These are phyloP conservation scores for Ceratobasidium sp. DNA, from an alignment of 1,284 basidiomycete species.

Conservation along the genomic window DNA sequence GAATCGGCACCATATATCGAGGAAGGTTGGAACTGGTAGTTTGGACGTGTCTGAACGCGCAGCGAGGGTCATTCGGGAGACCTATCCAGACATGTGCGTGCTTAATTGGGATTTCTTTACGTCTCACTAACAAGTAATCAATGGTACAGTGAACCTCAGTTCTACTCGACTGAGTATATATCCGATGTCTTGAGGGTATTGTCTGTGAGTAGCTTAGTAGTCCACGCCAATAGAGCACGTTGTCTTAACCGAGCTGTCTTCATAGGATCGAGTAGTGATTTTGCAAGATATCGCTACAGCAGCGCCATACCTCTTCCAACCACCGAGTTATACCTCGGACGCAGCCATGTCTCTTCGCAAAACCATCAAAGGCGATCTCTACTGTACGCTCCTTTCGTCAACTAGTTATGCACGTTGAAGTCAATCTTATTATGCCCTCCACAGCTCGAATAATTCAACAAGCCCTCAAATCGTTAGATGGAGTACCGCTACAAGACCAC, in stretches of 20 bases:
- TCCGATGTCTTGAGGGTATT: slow-evolving; percentile 69
- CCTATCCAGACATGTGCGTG: slow-evolving; percentile 48
- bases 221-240: neutral
- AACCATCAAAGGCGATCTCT: slow-evolving; percentile 60
- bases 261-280: slow-evolving; percentile 76
- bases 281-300: slow-evolving; percentile 75
- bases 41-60: slow-evolving; percentile 37
- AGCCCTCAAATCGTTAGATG: slow-evolving; percentile 43
- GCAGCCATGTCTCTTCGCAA: slow-evolving; percentile 72
- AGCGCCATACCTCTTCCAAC: slow-evolving; percentile 81
- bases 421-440: slow-evolving; percentile 46
- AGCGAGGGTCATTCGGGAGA: slow-evolving; percentile 35
- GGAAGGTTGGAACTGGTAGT: slow-evolving; percentile 47
- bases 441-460: slow-evolving; percentile 43
- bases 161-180: slow-evolving; percentile 63
- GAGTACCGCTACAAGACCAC: slow-evolving; percentile 11
- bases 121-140: neutral
- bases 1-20: slow-evolving; percentile 82
- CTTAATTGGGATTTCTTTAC: neutral
- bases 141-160: slow-evolving; percentile 64
- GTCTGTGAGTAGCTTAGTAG: slow-evolving; percentile 60
- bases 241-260: neutral
- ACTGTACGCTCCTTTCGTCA: slow-evolving; percentile 59
- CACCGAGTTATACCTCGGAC: slow-evolving; percentile 69
- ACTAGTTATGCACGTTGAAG: slow-evolving; percentile 40